Base-by-base conservation (phyloP, 768 basidiomycete species). In the Fomitopsis serialis region DNA sequence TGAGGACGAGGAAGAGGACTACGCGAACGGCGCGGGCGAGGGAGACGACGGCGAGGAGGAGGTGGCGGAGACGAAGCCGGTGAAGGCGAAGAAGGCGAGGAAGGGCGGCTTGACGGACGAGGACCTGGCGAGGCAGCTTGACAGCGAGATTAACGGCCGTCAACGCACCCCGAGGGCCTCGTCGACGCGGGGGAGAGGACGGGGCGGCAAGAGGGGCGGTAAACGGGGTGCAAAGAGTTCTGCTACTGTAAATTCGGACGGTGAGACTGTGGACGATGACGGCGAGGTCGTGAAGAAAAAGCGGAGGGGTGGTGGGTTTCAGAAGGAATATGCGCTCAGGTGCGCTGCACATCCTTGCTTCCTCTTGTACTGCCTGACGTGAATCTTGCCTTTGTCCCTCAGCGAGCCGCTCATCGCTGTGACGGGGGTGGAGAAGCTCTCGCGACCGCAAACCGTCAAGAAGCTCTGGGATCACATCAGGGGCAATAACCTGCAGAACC, bases 391-490 rank as follows among this genome's bases (percentile, higher is more conserved):
- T n/a, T 50, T 19, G 27, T 15, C 53, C 55, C 9, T 15, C 58
- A 95, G 93, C 60, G 84, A 78, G 58, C 84, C 90, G 17, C 72
- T 97, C 23, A 81, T 89, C 1, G 78, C 78, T 12, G 71, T 97
- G 23, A 68, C 92, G n/a, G 75, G 81, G 21, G 74, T 77, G 36
- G 79, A 84, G 22, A 81, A 78, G 61, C 70, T 94, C 45, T 90
- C 92, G 40, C 83, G 94, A 24, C 91, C 92, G 4, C 91, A 94
- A 65, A 87, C 90, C 40, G 94, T 97, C 45, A 96, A 96, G 67
- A 82, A 81, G 52, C 72, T 97, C 11, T 97, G 94, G 94, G 81
- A 79, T 12, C 86, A 96, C 67, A 94, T 97, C 67, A 94, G 90
- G 66, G 75, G 65, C 13, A 79, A 91, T 53, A 76, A 82, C 25